Base-by-base conservation (phyloP, 164 flowering plant genomes). In the Aristolochia fimbriata region DNA sequence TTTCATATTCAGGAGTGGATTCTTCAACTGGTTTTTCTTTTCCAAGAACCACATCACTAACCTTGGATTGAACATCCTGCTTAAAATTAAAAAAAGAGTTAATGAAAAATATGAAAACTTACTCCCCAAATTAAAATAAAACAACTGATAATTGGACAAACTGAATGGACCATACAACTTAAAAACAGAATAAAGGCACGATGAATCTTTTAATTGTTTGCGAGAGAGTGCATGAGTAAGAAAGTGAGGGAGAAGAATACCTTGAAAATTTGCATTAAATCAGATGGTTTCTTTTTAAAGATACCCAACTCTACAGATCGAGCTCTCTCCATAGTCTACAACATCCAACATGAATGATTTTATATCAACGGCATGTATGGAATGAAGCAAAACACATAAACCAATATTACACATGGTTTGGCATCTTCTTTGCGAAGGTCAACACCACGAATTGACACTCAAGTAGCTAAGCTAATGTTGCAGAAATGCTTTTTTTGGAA, bases 21-120 rank as follows among this genome's bases (percentile, higher is more conserved):
- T 93, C 99, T 81, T 93, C 99, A 58, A 90, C 87, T 16, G 96
- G 97, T 70, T 88, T 93, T 62, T 93, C 99, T 73, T 93, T 93
- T 49, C 99, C 99, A 66, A 93, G 88, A 60, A 93, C 94, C 58
- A 83, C 95, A 71, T 93, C 99, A 62, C 91, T 90, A 54, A 93
- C 94, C 76, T 76, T 93, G 24, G 97, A 71, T 62, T 93, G 99
- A 10, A 93, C 96, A 71, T 90, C 97, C 97, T 93, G 84, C 56
- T 57, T 67, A 64, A 62, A n/a, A 24, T 30, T 15, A 10, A 41
- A 13, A 41, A 21, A 62, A 7, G 5, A 9, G 41, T 24, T n/a
- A 43, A 13, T 5, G 30, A 21, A 27, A n/a, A 16, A 50, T 51
- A 31, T 21, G 12, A 52, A 12, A 5, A 21, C n/a, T n/a, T n/a